A percentile compares a stretch with the other conserved stretches of the same genome.
These are phyloP conservation scores for Oenanthe javanica DNA, from an alignment of 140 eudicot genomes.

Conservation along the genomic window DNA sequence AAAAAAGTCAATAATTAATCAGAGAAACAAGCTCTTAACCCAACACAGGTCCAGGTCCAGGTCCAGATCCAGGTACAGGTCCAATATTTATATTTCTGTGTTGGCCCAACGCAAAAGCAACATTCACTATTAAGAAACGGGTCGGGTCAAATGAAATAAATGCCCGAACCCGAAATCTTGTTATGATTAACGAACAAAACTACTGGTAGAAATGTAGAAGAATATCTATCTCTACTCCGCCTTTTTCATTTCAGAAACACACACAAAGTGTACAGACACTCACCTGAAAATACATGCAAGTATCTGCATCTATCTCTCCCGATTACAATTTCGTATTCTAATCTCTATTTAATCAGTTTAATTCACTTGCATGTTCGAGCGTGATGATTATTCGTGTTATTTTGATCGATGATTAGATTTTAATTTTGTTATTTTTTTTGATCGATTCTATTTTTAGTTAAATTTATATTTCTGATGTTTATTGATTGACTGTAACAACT, in stretches of 20 bases:
- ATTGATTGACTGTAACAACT: not conserved
- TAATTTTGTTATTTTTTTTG: not conserved
- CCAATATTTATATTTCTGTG: not conserved
- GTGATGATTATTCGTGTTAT: not conserved
- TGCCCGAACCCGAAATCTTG: not conserved
- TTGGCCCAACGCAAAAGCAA: not conserved
- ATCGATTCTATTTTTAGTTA: not conserved
- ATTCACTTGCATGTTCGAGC: not conserved
- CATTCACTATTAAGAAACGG: not conserved
- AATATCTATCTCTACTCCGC: not conserved
- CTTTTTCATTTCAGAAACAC: not conserved
- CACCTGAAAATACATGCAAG: not conserved
- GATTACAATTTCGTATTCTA: not conserved
- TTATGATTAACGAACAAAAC: slow-evolving; percentile 3
- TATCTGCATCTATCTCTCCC: not conserved
- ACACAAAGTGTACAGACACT: not conserved
- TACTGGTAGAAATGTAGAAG: not conserved
- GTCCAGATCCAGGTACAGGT: not conserved
- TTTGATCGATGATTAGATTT: not conserved
- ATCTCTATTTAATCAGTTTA: not conserved
- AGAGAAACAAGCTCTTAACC: not conserved
- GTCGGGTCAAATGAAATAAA: not conserved
- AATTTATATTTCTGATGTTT: not conserved
- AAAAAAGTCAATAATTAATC: too few relatives aligned
- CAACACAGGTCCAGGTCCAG: not conserved